Evolutionary conservation across 768 basidiomycete genomes (phyloP), one percentile per base, ranked within the genome.

Genomic region (Mrakia gelida): DNA sequence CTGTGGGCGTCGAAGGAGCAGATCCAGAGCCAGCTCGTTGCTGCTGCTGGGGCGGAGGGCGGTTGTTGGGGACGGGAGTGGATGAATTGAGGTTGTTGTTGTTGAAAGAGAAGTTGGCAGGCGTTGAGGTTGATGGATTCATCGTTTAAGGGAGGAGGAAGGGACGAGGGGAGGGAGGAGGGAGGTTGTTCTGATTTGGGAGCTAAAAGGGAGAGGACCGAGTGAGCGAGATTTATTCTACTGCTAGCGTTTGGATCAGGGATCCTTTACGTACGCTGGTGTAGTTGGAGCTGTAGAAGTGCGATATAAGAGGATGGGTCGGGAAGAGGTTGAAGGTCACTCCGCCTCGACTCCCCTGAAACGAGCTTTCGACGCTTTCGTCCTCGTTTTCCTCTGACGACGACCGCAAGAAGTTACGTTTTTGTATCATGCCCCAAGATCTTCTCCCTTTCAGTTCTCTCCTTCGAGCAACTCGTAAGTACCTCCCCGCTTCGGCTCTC

Each of bases 1-100:
- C 80, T 70, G 38, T 74, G 70, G 13, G 78, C 73, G 38, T 75
- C 75, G 68, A 76, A 80, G 28, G 78, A 43, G 67, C 67, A 0
- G 67, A 70, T 9, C 67, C 67, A 10, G 67, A 70, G 34, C 67
- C 67, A 10, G 67, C 32, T 26, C 67, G 41, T n/a, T 70, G 67
- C 26, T 30, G 65, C 9, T 30, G 65, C 32, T 38, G 65, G 0
- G 21, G 34, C 56, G 49, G 74, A 41, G 59, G 76, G 65, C 41
- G 76, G 30, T 45, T 81, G 79, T n/a, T 75, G 3, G 67, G 41
- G 6, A 38, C 23, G 26, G 67, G 34, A 41, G 67, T n/a, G 41
- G 16, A 41, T 2, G 67, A 70, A 6, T 34, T 41, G 15, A 38
- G 11, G 67, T 34, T 41, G 32, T 34, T 11, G 38, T 45, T 70